Percentiles rank a stretch among this genome's conserved stretches.
Evolutionary conservation across 139 green algal genomes (phyloP).

Genomic region (Micractinium conductrix): DNA sequence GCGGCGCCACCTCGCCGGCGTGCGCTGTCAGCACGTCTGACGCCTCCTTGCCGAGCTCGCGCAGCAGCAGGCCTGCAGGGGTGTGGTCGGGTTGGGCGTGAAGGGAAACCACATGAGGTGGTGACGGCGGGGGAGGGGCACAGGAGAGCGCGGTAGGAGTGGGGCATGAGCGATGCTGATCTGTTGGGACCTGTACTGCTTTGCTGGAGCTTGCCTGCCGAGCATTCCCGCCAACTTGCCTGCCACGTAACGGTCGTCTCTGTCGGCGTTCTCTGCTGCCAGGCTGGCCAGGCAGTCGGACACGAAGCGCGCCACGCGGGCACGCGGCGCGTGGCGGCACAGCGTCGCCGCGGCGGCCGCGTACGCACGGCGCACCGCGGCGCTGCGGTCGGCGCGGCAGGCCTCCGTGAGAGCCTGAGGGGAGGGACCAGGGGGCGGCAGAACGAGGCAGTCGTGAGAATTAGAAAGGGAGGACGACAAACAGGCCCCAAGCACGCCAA

Average conservation of each 20-base stretch:
- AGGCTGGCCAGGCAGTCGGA: conserved; percentile 61
- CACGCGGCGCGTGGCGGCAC: conserved; percentile 55
- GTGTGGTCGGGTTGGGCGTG: too few relatives aligned
- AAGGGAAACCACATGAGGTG: too few relatives aligned
- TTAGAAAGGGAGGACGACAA: not conserved
- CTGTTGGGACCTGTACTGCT: too few relatives aligned
- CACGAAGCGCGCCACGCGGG: conserved; percentile 70
- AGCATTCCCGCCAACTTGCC: not conserved
- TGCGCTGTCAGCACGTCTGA: conserved; percentile 63
- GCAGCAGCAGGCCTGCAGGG: conserved; percentile 65
- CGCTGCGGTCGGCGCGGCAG: conserved; percentile 62
- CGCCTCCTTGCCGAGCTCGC: conserved; percentile 66
- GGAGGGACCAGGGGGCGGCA: not conserved
- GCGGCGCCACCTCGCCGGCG: conserved; percentile 39
- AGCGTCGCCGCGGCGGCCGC: conserved; percentile 70
- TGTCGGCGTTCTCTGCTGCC: conserved; percentile 16
- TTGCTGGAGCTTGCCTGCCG: not conserved
- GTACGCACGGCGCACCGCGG: conserved; percentile 71
- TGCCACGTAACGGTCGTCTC: conserved; percentile 43
- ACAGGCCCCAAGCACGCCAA: too few relatives aligned
- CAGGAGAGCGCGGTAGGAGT: too few relatives aligned
- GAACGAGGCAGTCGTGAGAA: not conserved
- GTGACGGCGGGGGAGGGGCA: not conserved
- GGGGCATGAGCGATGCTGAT: too few relatives aligned
- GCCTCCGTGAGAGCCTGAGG: conserved; percentile 45